phyloP scores from a whole-genome alignment of 2,329 filamentous ascomycete species.

The Ilyonectria sp. region DNA sequence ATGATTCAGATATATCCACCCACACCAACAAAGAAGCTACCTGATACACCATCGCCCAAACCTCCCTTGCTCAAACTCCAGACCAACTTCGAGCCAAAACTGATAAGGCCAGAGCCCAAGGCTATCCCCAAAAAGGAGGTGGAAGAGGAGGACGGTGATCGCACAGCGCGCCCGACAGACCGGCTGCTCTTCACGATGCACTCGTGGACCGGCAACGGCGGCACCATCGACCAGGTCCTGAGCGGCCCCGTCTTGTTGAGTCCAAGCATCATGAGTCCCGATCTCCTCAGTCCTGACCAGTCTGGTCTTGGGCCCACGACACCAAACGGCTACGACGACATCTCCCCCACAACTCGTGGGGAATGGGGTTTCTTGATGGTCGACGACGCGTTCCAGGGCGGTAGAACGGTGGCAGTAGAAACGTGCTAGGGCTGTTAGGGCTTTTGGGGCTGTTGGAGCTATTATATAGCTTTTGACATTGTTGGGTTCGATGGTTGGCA shows the following conservation, averaged over 20 bases:
- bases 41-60: slow-evolving; percentile 47
- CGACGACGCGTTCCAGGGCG: slow-evolving; percentile 60
- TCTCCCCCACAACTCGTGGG: slow-evolving; percentile 73
- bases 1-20: slow-evolving; percentile 47
- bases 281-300: slow-evolving; percentile 39
- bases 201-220: slow-evolving; percentile 46
- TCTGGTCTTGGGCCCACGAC: slow-evolving; percentile 64
- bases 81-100: slow-evolving; percentile 56
- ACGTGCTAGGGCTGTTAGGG: slow-evolving; percentile 31
- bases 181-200: slow-evolving; percentile 46
- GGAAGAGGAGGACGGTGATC: slow-evolving; percentile 53
- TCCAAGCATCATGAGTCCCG: slow-evolving; percentile 36
- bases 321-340: slow-evolving; percentile 73
- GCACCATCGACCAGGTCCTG: slow-evolving; percentile 63
- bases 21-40: not conserved
- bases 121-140: slow-evolving; percentile 6
- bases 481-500: not conserved
- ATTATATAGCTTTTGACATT: slow-evolving; percentile 1
- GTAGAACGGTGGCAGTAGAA: slow-evolving; percentile 65
- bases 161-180: slow-evolving; percentile 57
- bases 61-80: slow-evolving; percentile 57
- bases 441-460: slow-evolving; percentile 13
- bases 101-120: slow-evolving; percentile 18
- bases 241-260: slow-evolving; percentile 46
- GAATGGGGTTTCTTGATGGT: slow-evolving; percentile 76